Evolutionary conservation across 1,284 basidiomycete genomes (phyloP).

Genomic region (Pseudozyma tsukubaensis): DNA sequence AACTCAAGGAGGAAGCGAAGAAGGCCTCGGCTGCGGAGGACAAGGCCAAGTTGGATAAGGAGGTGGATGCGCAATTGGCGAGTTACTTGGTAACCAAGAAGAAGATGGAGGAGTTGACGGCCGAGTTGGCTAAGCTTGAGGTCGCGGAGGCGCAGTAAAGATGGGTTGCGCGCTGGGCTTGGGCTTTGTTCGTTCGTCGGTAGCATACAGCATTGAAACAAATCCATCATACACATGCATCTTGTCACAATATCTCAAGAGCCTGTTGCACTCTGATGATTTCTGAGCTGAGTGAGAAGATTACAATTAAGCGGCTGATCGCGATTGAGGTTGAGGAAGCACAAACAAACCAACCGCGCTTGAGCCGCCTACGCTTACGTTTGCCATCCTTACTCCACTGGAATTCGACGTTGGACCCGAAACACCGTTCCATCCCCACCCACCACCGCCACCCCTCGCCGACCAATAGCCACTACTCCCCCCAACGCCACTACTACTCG

Average conservation of each 20-base stretch:
- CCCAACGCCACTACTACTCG: background rate
- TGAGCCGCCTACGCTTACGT: no score
- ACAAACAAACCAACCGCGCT: slow-evolving; percentile 27
- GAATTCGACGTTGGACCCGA: no score
- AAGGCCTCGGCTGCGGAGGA: slow-evolving; percentile 47
- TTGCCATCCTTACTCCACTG: background rate
- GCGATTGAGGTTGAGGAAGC: slow-evolving; percentile 9
- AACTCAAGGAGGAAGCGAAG: slow-evolving; percentile 52
- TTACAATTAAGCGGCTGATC: slow-evolving; percentile 8
- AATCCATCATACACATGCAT: background rate
- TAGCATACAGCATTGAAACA: background rate
- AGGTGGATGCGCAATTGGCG: slow-evolving; percentile 28
- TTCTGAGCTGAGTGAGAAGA: background rate
- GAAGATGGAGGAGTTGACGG: slow-evolving; percentile 41
- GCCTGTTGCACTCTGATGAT: background rate
- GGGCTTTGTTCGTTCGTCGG: background rate
- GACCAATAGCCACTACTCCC: slow-evolving; percentile 1
- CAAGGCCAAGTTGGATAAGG: slow-evolving; percentile 47
- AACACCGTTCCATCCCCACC: no score
- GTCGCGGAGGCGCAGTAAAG: slow-evolving; percentile 23
- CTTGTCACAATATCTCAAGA: background rate
- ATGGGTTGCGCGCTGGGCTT: no score
- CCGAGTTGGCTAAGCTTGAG: slow-evolving; percentile 36
- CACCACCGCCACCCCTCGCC: background rate
- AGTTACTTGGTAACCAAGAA: slow-evolving; percentile 36